A percentile compares a stretch with the other conserved stretches of the same genome.
These are phyloP conservation scores for Eimeria brunetti DNA, from an alignment of 169 alveolate genomes.

Conservation along the genomic window DNA sequence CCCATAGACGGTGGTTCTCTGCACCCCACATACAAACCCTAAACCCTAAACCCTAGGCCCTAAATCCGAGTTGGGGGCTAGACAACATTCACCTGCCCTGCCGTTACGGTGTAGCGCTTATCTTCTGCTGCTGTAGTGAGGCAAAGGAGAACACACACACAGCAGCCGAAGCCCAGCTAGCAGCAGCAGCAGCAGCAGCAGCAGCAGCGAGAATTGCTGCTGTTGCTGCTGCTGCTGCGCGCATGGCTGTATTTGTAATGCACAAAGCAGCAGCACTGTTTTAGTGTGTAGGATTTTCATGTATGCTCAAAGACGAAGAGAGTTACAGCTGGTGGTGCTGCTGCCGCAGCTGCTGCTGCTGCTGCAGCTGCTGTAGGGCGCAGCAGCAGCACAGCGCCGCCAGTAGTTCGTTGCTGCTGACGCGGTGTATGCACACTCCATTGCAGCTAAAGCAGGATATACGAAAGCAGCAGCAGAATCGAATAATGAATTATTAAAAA, in stretches of 20 bases:
- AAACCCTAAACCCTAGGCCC: no score
- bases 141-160: background rate
- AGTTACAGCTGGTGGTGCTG: slow-evolving; percentile 8
- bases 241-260: background rate
- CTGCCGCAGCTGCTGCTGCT: slow-evolving; percentile 33
- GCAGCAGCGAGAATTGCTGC: background rate
- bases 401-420: background rate
- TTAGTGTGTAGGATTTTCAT: background rate
- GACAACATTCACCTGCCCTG: background rate
- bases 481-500: background rate
- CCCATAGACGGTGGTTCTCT: no score
- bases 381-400: background rate
- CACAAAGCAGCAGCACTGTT: background rate
- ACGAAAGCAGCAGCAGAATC: background rate
- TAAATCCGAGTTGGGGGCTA: background rate
- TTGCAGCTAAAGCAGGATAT: background rate
- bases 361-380: slow-evolving; percentile 10
- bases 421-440: background rate
- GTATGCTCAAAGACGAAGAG: background rate
- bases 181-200: slow-evolving; percentile 4
- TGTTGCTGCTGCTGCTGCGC: slow-evolving; percentile 42
- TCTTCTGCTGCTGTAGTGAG: background rate
- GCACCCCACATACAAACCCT: slow-evolving; percentile 1
- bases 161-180: background rate
- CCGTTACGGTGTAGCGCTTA: background rate